Conservation (phyloP, 768 basidiomycete species). For the Lactifluus echinatus region DNA sequence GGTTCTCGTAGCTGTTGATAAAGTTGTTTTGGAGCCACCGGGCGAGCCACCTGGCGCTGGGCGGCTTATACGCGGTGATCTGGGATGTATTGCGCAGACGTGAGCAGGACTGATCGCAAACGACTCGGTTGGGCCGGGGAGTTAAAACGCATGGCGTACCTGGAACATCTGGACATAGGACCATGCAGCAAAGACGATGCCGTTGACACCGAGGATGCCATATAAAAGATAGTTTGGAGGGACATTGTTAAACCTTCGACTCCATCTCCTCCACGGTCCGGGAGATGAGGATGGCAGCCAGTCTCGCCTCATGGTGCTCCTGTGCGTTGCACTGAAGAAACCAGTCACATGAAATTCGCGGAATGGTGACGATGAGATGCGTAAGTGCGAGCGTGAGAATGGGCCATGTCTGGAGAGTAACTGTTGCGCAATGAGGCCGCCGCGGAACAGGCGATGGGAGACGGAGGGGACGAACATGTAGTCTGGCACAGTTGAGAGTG, state of each 20-base stretch:
- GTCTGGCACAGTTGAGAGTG: neutral
- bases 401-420: neutral
- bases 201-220: conserved; percentile 57
- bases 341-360: conserved; percentile 18
- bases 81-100: too few species aligned
- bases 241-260: conserved; percentile 40
- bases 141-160: conserved; percentile 12
- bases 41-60: conserved; percentile 31
- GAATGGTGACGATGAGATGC: neutral
- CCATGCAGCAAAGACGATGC: conserved; percentile 54
- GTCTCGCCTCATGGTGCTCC: conserved; percentile 1
- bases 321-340: conserved; percentile 21
- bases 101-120: too few species aligned
- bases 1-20: conserved; percentile 48
- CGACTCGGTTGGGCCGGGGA: neutral
- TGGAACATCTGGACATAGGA: conserved; percentile 25
- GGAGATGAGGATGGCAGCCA: neutral
- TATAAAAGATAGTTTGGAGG: conserved; percentile 48
- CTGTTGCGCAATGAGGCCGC: neutral
- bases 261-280: conserved; percentile 21
- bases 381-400: neutral
- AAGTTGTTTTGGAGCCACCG: conserved; percentile 58
- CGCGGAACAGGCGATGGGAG: neutral
- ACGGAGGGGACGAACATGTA: neutral
- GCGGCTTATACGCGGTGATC: conserved; percentile 13